These are phyloP conservation scores for Globisporangium heterothallicum DNA, from an alignment of 352 stramenopile species.

Conservation along the genomic window DNA sequence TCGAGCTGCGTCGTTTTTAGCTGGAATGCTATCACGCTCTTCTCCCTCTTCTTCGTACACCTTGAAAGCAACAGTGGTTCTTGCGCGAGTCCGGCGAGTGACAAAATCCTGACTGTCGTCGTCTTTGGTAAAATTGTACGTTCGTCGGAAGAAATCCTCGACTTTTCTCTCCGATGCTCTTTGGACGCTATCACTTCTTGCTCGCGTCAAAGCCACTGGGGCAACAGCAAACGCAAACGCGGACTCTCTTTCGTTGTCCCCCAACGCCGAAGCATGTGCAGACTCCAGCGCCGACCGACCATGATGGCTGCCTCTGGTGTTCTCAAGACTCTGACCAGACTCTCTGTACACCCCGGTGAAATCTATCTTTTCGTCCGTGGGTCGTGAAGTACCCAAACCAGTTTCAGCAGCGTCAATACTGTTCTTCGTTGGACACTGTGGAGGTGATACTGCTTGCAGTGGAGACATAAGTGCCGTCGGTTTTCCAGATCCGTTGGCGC, in stretches of 20 bases:
- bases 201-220: conserved; percentile 18
- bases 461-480: not conserved
- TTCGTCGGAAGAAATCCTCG: conserved; percentile 43
- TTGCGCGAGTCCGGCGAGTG: conserved; percentile 19
- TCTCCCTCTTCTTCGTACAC: conserved; percentile 17
- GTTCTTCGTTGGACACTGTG: not conserved
- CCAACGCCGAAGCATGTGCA: not conserved
- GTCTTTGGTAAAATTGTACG: conserved; percentile 16
- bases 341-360: conserved; percentile 50
- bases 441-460: not conserved
- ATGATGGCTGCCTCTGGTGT: conserved; percentile 1
- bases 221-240: conserved; percentile 5
- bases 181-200: conserved; percentile 35
- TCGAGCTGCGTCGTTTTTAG: conserved; percentile 1
- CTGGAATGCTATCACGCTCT: not conserved
- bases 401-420: not conserved
- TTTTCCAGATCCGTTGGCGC: not conserved
- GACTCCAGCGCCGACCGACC: not conserved
- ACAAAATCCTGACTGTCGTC: conserved; percentile 15
- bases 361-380: conserved; percentile 32
- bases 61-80: conserved; percentile 26
- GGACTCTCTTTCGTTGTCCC: not conserved
- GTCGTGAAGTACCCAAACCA: not conserved
- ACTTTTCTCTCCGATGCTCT: conserved; percentile 36
- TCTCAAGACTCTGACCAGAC: conserved; percentile 23